A percentile compares a stretch with the other conserved stretches of the same genome.
Conservation (phyloP, 2,329 filamentous ascomycete species). For the Falciphora oryzae region DNA sequence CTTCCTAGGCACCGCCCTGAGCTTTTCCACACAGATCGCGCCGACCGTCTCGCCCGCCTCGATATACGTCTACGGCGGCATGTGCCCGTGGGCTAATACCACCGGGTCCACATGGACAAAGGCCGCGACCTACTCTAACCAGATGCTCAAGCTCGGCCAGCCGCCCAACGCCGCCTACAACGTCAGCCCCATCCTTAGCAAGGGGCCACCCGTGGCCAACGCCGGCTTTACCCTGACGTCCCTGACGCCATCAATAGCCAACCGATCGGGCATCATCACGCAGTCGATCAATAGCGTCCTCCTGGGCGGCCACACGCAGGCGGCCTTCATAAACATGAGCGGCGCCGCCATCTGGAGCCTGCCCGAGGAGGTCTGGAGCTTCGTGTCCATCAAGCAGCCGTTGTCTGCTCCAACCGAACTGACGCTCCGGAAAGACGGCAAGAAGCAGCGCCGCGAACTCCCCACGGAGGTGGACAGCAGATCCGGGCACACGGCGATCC, state of each 20-base stretch:
- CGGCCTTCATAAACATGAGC: constrained; percentile 91
- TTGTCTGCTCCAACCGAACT: constrained; percentile 46
- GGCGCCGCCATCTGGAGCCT: constrained; percentile 81
- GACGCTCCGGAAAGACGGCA: constrained; percentile 32
- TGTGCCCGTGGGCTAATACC: constrained; percentile 60
- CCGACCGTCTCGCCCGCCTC: constrained; percentile 47
- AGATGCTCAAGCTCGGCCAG: constrained; percentile 64
- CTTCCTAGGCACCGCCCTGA: constrained; percentile 51
- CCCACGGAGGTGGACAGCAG: constrained; percentile 60
- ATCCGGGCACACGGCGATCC: constrained; percentile 81
- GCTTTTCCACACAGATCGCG: constrained; percentile 59
- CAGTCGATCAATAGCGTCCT: constrained; percentile 76
- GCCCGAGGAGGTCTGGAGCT: constrained; percentile 82
- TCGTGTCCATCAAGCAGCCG: constrained; percentile 55
- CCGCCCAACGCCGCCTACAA: constrained; percentile 27
- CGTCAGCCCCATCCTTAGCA: constrained; percentile 32
- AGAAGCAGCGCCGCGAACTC: constrained; percentile 5
- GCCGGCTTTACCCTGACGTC: constrained; percentile 82
- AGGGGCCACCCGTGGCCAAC: constrained; percentile 68
- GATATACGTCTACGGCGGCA: constrained; percentile 79
- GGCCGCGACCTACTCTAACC: constrained; percentile 70
- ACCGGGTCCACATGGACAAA: constrained; percentile 54
- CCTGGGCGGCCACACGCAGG: constrained; percentile 76
- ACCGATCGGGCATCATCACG: constrained; percentile 57
- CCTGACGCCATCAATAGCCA: constrained; percentile 63